phyloP scores from a whole-genome alignment of 495 filamentous ascomycete species.

The Antarctomyces pellizariae region DNA sequence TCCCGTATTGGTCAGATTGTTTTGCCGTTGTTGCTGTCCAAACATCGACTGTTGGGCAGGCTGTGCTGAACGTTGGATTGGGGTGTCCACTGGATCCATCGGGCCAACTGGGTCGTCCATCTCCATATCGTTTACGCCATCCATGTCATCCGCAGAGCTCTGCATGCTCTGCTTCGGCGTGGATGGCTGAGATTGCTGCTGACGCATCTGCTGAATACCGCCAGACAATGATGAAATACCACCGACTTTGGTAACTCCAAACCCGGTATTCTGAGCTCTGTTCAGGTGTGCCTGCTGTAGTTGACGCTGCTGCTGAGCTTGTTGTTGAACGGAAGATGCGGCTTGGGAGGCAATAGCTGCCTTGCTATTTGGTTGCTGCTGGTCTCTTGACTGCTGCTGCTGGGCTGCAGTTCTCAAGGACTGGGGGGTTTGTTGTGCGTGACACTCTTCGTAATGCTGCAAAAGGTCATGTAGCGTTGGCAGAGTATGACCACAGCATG shows the following conservation, averaged over 20 bases:
- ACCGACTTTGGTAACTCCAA: constrained; percentile 22
- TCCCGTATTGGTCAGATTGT: constrained; percentile 37
- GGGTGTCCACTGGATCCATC: constrained; percentile 27
- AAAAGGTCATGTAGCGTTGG: constrained; percentile 83
- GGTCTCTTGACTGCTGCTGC: constrained; percentile 12
- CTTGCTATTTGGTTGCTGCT: constrained; percentile 22
- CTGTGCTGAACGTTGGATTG: constrained; percentile 18
- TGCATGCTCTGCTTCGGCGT: constrained; percentile 13
- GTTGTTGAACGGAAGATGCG: constrained; percentile 26
- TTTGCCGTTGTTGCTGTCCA: constrained; percentile 49
- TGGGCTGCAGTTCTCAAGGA: constrained; percentile 11
- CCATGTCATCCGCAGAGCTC: constrained; percentile 41
- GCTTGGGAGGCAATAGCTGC: constrained; percentile 29
- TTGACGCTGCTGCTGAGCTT: constrained; percentile 25
- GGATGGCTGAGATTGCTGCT: constrained; percentile 14
- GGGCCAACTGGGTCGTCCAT: constrained; percentile 63
- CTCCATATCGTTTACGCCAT: constrained; percentile 86
- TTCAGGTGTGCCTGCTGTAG: constrained; percentile 9
- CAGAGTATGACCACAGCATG: constrained; percentile 70
- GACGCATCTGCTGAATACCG: constrained; percentile 20
- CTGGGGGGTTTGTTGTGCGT: constrained; percentile 43
- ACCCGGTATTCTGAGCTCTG: constrained; percentile 17
- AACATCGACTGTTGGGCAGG: constrained; percentile 26
- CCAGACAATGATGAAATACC: constrained; percentile 9
- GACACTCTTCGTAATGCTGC: constrained; percentile 88